A percentile compares a stretch with the other conserved stretches of the same genome.
These are phyloP conservation scores for Aschersonia sp. DNA, from an alignment of 2,329 filamentous ascomycete genomes.

Conservation along the genomic window DNA sequence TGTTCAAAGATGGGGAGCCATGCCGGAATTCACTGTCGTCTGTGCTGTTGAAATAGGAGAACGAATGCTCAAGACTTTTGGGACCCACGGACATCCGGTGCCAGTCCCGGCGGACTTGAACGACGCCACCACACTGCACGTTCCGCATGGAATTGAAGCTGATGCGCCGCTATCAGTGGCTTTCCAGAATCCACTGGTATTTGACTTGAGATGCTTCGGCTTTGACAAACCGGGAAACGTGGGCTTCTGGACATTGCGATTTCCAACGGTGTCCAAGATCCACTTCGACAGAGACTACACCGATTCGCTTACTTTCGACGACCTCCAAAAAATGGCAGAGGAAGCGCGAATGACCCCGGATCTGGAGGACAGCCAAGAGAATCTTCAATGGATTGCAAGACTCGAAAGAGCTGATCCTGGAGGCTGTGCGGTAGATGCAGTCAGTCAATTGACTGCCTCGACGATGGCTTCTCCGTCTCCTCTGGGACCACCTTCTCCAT, in stretches of 20 bases:
- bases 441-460: slow-evolving; percentile 29
- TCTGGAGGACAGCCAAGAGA: slow-evolving; percentile 44
- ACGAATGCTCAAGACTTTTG: slow-evolving; percentile 35
- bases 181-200: slow-evolving; percentile 60
- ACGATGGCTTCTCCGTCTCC: slow-evolving; percentile 21
- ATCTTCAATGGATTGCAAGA: slow-evolving; percentile 43
- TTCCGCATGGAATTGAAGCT: slow-evolving; percentile 28
- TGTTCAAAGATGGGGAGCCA: slow-evolving; percentile 32
- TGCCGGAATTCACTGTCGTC: slow-evolving; percentile 51
- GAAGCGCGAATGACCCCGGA: slow-evolving; percentile 34
- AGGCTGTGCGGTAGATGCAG: slow-evolving; percentile 24
- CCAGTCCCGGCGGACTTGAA: slow-evolving; percentile 24
- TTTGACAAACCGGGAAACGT: slow-evolving; percentile 61
- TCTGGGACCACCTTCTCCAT: slow-evolving; percentile 3
- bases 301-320: slow-evolving; percentile 54
- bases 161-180: slow-evolving; percentile 30
- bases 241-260: slow-evolving; percentile 60
- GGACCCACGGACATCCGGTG: slow-evolving; percentile 28
- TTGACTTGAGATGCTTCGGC: slow-evolving; percentile 67
- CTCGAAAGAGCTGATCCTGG: slow-evolving; percentile 41
- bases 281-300: slow-evolving; percentile 60
- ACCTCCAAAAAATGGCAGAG: slow-evolving; percentile 53
- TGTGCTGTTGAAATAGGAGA: slow-evolving; percentile 45
- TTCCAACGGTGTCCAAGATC: slow-evolving; percentile 62
- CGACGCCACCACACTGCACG: slow-evolving; percentile 26